Evolutionary conservation across 2,329 filamentous ascomycete species (phyloP).

Genomic region (Coniochaeta pulveracea): DNA sequence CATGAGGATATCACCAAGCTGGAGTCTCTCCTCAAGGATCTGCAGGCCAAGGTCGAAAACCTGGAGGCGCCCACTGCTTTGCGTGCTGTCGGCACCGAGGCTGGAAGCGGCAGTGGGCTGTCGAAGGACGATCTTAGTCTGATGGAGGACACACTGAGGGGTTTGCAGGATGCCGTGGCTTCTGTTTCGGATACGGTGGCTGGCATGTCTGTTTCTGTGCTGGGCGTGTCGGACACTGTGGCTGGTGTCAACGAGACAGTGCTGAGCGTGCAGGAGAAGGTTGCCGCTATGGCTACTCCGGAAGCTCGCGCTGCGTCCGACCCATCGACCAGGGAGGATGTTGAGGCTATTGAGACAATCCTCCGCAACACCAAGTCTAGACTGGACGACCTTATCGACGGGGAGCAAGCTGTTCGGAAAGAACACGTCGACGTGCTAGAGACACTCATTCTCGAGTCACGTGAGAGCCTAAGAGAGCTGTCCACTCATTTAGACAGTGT

Average conservation of each 20-base stretch:
- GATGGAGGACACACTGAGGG: constrained; percentile 41
- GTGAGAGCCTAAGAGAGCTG: constrained; percentile 58
- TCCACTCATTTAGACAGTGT: constrained; percentile 56
- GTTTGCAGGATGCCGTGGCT: constrained; percentile 20
- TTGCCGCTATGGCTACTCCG: constrained; percentile 1
- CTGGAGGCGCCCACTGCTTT: constrained; percentile 42
- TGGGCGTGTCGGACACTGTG: constrained; percentile 3
- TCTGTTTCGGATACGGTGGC: constrained; percentile 15
- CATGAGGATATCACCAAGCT: constrained; percentile 74
- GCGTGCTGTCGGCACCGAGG: constrained; percentile 9
- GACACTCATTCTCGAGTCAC: constrained; percentile 56
- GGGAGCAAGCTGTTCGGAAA: constrained; percentile 57
- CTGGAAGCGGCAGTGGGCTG: constrained; percentile 19
- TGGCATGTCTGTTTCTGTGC: constrained; percentile 16
- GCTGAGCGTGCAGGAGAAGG: background rate
- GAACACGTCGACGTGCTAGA: constrained; percentile 59
- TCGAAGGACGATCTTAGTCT: constrained; percentile 19
- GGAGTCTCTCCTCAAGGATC: constrained; percentile 70
- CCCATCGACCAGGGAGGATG: constrained; percentile 66
- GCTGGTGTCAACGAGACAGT: background rate
- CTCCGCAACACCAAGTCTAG: constrained; percentile 81
- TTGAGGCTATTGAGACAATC: constrained; percentile 82
- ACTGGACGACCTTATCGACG: constrained; percentile 68
- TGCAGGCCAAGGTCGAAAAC: constrained; percentile 74
- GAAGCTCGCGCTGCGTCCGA: constrained; percentile 23